Conservation (phyloP, 2,329 filamentous ascomycete genomes). For the Aspergillus awamori region DNA sequence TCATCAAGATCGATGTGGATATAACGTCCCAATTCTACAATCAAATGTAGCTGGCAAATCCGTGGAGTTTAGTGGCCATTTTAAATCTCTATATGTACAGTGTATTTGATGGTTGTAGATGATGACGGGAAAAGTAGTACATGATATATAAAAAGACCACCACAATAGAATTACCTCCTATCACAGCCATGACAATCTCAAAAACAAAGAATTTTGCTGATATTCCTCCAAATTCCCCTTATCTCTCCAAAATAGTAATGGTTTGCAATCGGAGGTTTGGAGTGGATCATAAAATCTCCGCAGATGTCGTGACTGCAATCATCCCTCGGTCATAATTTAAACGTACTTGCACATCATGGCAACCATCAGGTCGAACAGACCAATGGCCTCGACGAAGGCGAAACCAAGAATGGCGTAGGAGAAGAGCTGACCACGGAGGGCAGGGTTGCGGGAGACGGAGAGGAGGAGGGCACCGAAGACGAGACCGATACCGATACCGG, state of each 20-base stretch:
- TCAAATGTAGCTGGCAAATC: background rate
- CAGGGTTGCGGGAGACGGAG: slow-evolving; percentile 90
- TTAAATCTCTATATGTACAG: slow-evolving; percentile 36
- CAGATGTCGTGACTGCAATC: slow-evolving; percentile 5
- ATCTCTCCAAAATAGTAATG: background rate
- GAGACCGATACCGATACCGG: slow-evolving; percentile 81
- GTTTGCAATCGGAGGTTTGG: background rate
- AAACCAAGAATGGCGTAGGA: slow-evolving; percentile 94
- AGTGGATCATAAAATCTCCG: slow-evolving; percentile 2
- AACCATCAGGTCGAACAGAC: slow-evolving; percentile 87
- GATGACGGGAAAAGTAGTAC: slow-evolving; percentile 31
- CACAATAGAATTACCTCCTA: slow-evolving; percentile 26
- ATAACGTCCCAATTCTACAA: too few relatives aligned
- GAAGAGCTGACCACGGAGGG: slow-evolving; percentile 93
- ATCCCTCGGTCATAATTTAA: slow-evolving; percentile 31
- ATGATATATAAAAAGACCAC: slow-evolving; percentile 36
- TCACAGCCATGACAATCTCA: slow-evolving; percentile 4
- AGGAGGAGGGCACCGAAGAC: slow-evolving; percentile 89
- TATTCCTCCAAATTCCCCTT: background rate
- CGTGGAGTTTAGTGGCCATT: slow-evolving; percentile 30
- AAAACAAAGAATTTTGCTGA: slow-evolving; percentile 6
- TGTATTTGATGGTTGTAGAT: slow-evolving; percentile 29
- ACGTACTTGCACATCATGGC: slow-evolving; percentile 92
- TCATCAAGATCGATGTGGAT: too few relatives aligned
- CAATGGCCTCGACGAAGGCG: slow-evolving; percentile 83